These are phyloP conservation scores for Cutaneotrichosporon arboriforme DNA, from an alignment of 1,284 basidiomycete species.

Conservation along the genomic window DNA sequence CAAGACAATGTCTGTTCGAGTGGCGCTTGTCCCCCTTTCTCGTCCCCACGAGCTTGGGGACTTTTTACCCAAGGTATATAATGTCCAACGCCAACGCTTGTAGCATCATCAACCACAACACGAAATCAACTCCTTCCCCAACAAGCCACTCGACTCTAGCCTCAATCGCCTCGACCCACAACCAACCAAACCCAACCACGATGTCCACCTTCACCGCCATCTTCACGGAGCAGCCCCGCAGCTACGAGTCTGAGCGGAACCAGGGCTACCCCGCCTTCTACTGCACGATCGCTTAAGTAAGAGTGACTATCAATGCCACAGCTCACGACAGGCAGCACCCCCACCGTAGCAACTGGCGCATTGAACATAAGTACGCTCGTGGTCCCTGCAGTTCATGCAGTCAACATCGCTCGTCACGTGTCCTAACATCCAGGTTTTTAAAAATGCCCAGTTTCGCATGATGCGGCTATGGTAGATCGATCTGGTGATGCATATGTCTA, in stretches of 20 bases:
- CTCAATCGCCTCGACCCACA: too few relatives aligned
- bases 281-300: slow-evolving; percentile 24
- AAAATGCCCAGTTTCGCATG: not conserved
- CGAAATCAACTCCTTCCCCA: slow-evolving; percentile 7
- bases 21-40: too few relatives aligned
- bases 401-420: too few relatives aligned
- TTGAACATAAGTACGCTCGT: too few relatives aligned
- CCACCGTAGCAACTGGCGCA: too few relatives aligned
- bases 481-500: not conserved
- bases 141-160: too few relatives aligned
- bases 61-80: not conserved
- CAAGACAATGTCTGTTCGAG: too few relatives aligned
- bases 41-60: too few relatives aligned
- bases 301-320: not conserved
- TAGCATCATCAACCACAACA: too few relatives aligned
- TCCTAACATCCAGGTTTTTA: too few relatives aligned
- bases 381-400: too few relatives aligned
- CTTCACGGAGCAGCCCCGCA: slow-evolving; percentile 22
- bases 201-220: slow-evolving; percentile 45
- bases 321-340: not conserved
- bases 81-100: too few relatives aligned
- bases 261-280: not conserved
- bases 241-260: slow-evolving; percentile 15
- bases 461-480: not conserved
- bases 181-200: slow-evolving; percentile 26